phyloP scores from a whole-genome alignment of 2,329 filamentous ascomycete genomes.

The Beauveria medogensis region DNA sequence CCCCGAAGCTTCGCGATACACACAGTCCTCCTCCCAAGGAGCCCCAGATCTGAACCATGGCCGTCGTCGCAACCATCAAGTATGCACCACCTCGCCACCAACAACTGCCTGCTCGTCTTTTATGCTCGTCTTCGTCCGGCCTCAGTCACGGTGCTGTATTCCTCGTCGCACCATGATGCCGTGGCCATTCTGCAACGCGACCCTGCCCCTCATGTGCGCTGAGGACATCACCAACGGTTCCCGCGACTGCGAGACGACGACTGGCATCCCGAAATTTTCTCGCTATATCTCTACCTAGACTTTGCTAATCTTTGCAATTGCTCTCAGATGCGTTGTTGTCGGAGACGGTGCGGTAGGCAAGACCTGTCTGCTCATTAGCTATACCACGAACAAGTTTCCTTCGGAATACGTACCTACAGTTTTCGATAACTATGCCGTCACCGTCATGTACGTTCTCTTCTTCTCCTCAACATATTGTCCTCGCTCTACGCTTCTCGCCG shows the following conservation, averaged over 20 bases:
- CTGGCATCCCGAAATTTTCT: not conserved
- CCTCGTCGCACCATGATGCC: slow-evolving; percentile 11
- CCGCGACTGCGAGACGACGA: not conserved
- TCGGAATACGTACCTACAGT: slow-evolving; percentile 99
- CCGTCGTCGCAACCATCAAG: slow-evolving; percentile 60
- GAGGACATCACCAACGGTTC: not conserved
- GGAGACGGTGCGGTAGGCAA: slow-evolving; percentile 99
- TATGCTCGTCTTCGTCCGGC: not conserved
- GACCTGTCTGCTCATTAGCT: slow-evolving; percentile 97
- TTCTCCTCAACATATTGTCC: not conserved
- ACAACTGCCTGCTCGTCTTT: slow-evolving; percentile 10
- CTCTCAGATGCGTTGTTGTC: slow-evolving; percentile 85
- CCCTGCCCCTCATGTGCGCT: slow-evolving; percentile 6
- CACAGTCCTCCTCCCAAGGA: slow-evolving; percentile 28
- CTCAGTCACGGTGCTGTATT: slow-evolving; percentile 7
- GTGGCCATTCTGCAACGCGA: slow-evolving; percentile 6
- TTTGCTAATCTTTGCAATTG: slow-evolving; percentile 10
- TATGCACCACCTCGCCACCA: slow-evolving; percentile 29
- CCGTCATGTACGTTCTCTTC: slow-evolving; percentile 77
- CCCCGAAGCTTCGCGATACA: slow-evolving; percentile 10
- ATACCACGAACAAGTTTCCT: slow-evolving; percentile 99
- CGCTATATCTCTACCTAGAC: not conserved
- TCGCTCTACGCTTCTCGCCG: not conserved
- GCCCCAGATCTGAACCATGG: slow-evolving; percentile 35
- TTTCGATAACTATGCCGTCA: slow-evolving; percentile 99